These are phyloP conservation scores for Phytopythium chamaehyphon DNA, from an alignment of 352 stramenopile species.

Conservation along the genomic window DNA sequence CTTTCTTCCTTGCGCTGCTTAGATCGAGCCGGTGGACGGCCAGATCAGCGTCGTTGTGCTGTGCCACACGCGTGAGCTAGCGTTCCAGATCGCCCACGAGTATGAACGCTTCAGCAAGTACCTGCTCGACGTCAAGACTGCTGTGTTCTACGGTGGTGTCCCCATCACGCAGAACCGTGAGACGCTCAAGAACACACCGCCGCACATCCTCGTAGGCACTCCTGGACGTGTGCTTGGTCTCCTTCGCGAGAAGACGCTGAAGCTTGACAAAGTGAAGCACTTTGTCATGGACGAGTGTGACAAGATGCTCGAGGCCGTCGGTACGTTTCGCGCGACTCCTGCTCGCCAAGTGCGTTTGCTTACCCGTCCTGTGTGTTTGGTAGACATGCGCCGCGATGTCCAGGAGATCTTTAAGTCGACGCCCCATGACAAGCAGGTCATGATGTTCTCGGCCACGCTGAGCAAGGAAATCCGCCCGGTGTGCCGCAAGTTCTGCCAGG, in stretches of 20 bases:
- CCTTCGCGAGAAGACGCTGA: constrained; percentile 94
- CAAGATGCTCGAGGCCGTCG: constrained; percentile 97
- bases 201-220: constrained; percentile 98
- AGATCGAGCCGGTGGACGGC: constrained; percentile 87
- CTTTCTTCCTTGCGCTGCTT: not conserved
- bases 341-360: not conserved
- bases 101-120: constrained; percentile 99
- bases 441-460: constrained; percentile 99
- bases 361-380: not conserved
- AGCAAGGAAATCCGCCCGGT: constrained; percentile 99
- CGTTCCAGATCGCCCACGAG: constrained; percentile 99
- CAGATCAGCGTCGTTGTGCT: constrained; percentile 97
- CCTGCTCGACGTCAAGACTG: constrained; percentile 94
- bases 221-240: constrained; percentile 93
- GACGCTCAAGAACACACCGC: constrained; percentile 95
- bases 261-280: constrained; percentile 99
- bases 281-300: constrained; percentile 99
- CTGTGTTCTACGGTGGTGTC: constrained; percentile 97
- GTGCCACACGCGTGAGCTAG: constrained; percentile 99
- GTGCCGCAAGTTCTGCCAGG: constrained; percentile 99
- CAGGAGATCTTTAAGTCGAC: constrained; percentile 99
- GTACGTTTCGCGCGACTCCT: constrained; percentile 30
- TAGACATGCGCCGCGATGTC: constrained; percentile 98
- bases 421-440: constrained; percentile 99
- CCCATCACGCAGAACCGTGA: constrained; percentile 94